Evolutionary conservation across 441 rosid genomes (phyloP), one percentile per base, ranked within the genome.

Genomic region (Populus hybrid): DNA sequence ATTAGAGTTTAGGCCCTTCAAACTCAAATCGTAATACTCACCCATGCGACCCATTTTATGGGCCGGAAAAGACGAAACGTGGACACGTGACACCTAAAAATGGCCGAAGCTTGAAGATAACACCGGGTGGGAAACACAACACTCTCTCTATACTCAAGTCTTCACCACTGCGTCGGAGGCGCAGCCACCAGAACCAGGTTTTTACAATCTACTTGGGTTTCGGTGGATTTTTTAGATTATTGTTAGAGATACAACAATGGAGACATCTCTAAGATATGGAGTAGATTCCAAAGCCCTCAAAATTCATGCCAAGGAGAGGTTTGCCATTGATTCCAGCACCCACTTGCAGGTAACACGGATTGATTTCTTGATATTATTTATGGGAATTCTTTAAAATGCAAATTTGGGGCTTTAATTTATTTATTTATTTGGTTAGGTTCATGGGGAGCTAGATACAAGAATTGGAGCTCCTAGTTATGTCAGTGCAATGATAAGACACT

Each of bases 261-360:
- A 94, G 85, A 91, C 98, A 3, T 96, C 98, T 66, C 85, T 96
- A 73, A 89, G 98, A 76, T 90, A 85, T 80, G 81, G 87, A 32
- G 83, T 85, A 46, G 92, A 89, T 75, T 88, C 94, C 69, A 96
- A 79, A 83, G 83, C 91, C 79, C 76, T 94, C 76, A 88, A 84
- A 82, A 88, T 96, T 84, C 97, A 96, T 82, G 98, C 98, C 71
- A 96, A 96, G 85, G 89, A 96, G 92, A 91, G 86, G 82, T 67
- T 94, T 61, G 78, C 83, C 14, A 81, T 92, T 75, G 91, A 86
- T 83, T 86, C 94, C 21, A 85, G 80, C 23, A 94, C 96, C 76
- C 88, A 79, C 80, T 75, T 92, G 79, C 94, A 92, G 97, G 98
- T 92, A 42, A 35, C 50, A 6, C 23, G n/a, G 24, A 19, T 32